Evolutionary conservation across 495 filamentous ascomycete species (phyloP).

Genomic region (Choiromyces venosus): DNA sequence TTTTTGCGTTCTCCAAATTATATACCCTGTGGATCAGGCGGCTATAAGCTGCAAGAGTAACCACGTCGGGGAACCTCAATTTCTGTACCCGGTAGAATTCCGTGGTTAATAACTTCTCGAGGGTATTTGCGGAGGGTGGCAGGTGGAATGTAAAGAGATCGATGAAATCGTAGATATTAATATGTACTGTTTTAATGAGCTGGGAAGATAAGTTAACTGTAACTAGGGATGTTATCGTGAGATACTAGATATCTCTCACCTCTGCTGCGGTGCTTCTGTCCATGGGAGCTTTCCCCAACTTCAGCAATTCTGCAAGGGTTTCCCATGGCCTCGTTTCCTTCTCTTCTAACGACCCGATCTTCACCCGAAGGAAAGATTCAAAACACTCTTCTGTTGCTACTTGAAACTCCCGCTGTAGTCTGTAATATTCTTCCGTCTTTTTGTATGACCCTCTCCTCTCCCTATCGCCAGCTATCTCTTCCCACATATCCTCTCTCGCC

Average conservation of each 20-base stretch:
- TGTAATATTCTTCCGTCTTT: background rate
- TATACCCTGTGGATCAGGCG: background rate
- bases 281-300: background rate
- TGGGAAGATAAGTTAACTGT: background rate
- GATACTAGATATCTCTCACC: background rate
- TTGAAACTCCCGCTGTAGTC: background rate
- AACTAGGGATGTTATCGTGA: background rate
- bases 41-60: background rate
- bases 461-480: background rate
- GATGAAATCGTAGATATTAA: background rate
- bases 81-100: background rate
- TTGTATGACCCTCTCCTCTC: background rate
- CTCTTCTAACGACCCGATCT: background rate
- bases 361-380: background rate
- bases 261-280: background rate
- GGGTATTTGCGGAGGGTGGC: background rate
- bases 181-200: background rate
- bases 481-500: background rate
- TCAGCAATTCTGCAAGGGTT: background rate
- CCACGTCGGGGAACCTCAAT: background rate
- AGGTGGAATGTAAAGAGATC: background rate
- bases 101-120: background rate
- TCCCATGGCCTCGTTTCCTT: background rate
- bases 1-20: background rate
- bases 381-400: background rate